Conservation (phyloP, 805 yeast genomes). For the Wickerhamiella azyma region DNA sequence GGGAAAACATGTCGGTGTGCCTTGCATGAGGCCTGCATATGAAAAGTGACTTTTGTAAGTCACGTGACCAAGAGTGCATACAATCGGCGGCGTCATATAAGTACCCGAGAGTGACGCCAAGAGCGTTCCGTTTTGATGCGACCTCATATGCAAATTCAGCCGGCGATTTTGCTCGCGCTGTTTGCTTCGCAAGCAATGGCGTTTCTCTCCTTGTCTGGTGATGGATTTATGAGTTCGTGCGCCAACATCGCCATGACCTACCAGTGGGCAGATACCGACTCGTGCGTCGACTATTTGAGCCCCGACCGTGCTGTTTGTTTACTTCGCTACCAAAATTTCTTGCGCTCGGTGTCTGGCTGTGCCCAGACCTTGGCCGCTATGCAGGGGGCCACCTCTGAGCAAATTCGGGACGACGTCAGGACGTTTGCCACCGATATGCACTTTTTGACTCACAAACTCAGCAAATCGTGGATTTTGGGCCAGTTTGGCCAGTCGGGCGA, state of each 20-base stretch:
- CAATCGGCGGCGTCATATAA: background rate
- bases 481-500: background rate
- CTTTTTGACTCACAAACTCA: background rate
- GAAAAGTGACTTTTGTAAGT: background rate
- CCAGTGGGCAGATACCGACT: background rate
- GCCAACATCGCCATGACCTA: background rate
- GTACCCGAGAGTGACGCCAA: background rate
- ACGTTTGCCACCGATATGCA: background rate
- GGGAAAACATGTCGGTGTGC: too few species aligned
- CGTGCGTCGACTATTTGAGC: background rate
- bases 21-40: too few species aligned
- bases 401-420: background rate
- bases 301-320: slow-evolving; percentile 7
- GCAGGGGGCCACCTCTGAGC: background rate
- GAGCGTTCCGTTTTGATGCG: too few species aligned
- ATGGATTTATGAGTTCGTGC: slow-evolving; percentile 2
- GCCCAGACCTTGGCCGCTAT: background rate
- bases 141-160: background rate
- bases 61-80: background rate
- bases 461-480: background rate
- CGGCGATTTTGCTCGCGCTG: background rate
- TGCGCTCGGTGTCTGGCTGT: slow-evolving; percentile 1
- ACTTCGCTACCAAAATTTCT: background rate
- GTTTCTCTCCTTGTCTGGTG: background rate
- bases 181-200: background rate